Evolutionary conservation across 176 grass and related monocot species (phyloP).

Genomic region (Chloris gayana): DNA sequence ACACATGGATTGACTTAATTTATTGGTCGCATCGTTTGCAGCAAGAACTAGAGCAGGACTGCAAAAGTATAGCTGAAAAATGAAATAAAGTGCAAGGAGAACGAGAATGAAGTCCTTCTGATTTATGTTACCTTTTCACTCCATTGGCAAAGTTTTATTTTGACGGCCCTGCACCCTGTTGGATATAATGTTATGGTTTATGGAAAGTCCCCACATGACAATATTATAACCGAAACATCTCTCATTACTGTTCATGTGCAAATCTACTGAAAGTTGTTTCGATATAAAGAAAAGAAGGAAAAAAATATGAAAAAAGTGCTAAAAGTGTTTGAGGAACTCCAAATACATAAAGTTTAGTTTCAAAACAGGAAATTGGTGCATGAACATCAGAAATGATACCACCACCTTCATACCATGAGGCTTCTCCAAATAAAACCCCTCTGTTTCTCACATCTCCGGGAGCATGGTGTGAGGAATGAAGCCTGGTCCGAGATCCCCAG

Average conservation of each 20-base stretch:
- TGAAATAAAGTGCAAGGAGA: background rate
- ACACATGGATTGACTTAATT: background rate
- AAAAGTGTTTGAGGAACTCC: too few relatives aligned
- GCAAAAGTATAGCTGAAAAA: conserved; percentile 11
- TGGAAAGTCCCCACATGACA: too few relatives aligned
- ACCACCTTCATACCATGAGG: background rate
- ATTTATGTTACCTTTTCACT: background rate
- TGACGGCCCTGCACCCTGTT: background rate
- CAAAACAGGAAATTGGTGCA: background rate
- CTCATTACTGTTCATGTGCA: background rate
- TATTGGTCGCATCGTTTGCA: conserved; percentile 7
- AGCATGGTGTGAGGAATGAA: conserved; percentile 48
- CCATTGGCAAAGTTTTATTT: background rate
- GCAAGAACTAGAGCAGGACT: background rate
- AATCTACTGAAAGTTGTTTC: background rate
- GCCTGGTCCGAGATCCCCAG: conserved; percentile 48
- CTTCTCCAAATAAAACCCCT: background rate
- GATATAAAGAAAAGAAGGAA: background rate
- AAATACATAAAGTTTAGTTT: background rate
- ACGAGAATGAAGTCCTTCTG: background rate
- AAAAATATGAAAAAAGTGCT: background rate
- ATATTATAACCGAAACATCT: background rate
- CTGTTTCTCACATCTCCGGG: accelerated
- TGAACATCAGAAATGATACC: background rate
- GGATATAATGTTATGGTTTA: background rate